Percentiles rank a stretch among this genome's conserved stretches.
phyloP scores from a whole-genome alignment of 2,329 filamentous ascomycete species.

The Trichoderma koningii region DNA sequence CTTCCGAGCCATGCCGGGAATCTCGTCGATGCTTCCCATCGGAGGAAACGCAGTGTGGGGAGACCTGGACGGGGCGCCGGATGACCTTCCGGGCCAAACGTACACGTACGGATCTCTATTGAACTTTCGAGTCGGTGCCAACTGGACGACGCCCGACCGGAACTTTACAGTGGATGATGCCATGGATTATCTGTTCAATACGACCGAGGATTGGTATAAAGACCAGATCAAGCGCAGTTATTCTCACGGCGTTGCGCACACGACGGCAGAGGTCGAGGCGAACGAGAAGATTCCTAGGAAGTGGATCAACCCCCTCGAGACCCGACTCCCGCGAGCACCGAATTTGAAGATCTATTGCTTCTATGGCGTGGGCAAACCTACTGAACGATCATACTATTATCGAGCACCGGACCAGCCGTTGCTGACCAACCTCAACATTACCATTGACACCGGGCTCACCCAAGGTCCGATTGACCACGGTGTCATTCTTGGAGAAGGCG shows the following conservation, averaged over 20 bases:
- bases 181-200: constrained; percentile 74
- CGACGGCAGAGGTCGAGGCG: constrained; percentile 73
- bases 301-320: constrained; percentile 95
- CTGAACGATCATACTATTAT: constrained; percentile 92
- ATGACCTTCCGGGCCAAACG: constrained; percentile 74
- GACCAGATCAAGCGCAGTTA: constrained; percentile 73
- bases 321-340: constrained; percentile 81
- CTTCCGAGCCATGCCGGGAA: constrained; percentile 94
- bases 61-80: constrained; percentile 81
- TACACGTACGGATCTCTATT: constrained; percentile 78
- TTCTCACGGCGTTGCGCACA: constrained; percentile 85
- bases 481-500: constrained; percentile 93
- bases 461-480: constrained; percentile 73
- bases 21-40: constrained; percentile 94
- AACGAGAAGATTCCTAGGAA: constrained; percentile 77
- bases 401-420: constrained; percentile 65
- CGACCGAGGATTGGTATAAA: constrained; percentile 83
- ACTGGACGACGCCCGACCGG: constrained; percentile 62
- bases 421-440: constrained; percentile 70
- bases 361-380: constrained; percentile 92
- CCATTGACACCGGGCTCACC: constrained; percentile 67
- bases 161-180: constrained; percentile 84
- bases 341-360: constrained; percentile 96
- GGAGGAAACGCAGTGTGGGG: constrained; percentile 96
- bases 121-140: constrained; percentile 73